phyloP scores from a whole-genome alignment of 441 rosid genomes.

The Euphorbia schlechtendalii region DNA sequence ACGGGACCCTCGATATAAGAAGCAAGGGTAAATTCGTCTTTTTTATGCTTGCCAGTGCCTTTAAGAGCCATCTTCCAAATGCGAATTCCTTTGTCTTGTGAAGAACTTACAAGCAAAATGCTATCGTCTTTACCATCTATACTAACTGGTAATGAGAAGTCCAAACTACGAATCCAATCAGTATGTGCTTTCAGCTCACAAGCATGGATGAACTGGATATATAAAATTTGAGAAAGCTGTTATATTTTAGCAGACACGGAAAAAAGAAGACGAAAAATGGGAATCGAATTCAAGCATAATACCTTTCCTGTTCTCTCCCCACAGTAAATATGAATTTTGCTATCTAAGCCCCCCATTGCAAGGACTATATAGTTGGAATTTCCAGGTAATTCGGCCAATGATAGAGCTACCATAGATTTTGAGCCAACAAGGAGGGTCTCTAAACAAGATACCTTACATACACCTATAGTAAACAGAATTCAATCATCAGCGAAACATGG shows the following conservation, averaged over 20 bases:
- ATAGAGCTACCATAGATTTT: conserved; percentile 76
- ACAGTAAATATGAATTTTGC: conserved; percentile 67
- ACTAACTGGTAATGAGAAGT: conserved; percentile 70
- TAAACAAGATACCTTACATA: conserved; percentile 50
- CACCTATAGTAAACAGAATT: conserved; percentile 38
- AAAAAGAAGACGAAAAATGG: neutral
- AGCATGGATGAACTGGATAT: conserved; percentile 57
- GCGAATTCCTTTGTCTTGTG: conserved; percentile 91
- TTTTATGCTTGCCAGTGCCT: conserved; percentile 35
- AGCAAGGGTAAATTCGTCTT: conserved; percentile 58
- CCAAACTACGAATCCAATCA: conserved; percentile 93
- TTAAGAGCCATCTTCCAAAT: conserved; percentile 70
- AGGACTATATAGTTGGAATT: conserved; percentile 44
- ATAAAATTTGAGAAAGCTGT: conserved; percentile 15
- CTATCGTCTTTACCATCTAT: conserved; percentile 32
- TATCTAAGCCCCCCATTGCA: conserved; percentile 94
- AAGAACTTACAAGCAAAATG: conserved; percentile 83
- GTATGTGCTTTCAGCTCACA: conserved; percentile 94
- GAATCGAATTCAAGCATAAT: conserved; percentile 12
- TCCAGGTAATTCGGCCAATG: conserved; percentile 73
- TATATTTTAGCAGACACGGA: conserved; percentile 8
- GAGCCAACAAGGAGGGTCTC: conserved; percentile 61
- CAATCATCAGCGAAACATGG: conserved; percentile 6
- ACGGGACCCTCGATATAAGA: conserved; percentile 91
- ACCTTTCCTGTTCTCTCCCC: conserved; percentile 79